Evolutionary conservation across 2,329 filamentous ascomycete genomes (phyloP), one percentile per base, ranked within the genome.

Genomic region (Penicillium palitans): DNA sequence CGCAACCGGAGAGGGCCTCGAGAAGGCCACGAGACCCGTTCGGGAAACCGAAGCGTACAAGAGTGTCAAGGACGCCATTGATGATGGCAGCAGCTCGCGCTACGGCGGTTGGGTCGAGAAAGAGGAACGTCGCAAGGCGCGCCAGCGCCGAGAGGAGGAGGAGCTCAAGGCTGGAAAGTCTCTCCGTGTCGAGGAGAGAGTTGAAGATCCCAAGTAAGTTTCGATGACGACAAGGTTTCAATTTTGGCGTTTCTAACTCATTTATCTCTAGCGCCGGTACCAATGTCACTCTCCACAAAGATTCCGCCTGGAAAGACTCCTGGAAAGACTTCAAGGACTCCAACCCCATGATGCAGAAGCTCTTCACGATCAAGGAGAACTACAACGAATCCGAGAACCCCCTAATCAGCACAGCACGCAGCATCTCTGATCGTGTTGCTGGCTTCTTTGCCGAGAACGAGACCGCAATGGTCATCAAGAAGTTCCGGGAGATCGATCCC

Each of bases 391-490:
- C 95, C 12, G 95, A 99, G 73, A 99, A 99, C 75, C 93, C 95
- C 7, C 83, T 99, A 44, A 91, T 99, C 63, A 90, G 88, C 47
- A 98, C 93, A 0, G 95, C 93, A 1, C 89, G 95, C 72, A 92
- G 91, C 74, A 96, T 99, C 67, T 93, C 93, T 33, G 95, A 99
- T 75, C 87, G 90, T 58, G 87, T 99, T 40, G 91, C 90, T 47
- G 92, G 95, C 29, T 99, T 97, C 80, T 99, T 99, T 66, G 95
- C 95, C 61, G 95, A 99, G 77, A 99, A 98, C 75, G 95, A 99
- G 80, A 97, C 92, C 0, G 95, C 95, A 31, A 89, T 89, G 84
- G 95, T 99, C 37, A 96, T 98, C 80, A 98, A 97, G 81, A 96
- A 93, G 76, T 96, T 99, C 83, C 88, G 93, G 47, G 86, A 93